These are phyloP conservation scores for Orbilia blumenaviensis DNA, from an alignment of 2,329 filamentous ascomycete genomes.

Conservation along the genomic window DNA sequence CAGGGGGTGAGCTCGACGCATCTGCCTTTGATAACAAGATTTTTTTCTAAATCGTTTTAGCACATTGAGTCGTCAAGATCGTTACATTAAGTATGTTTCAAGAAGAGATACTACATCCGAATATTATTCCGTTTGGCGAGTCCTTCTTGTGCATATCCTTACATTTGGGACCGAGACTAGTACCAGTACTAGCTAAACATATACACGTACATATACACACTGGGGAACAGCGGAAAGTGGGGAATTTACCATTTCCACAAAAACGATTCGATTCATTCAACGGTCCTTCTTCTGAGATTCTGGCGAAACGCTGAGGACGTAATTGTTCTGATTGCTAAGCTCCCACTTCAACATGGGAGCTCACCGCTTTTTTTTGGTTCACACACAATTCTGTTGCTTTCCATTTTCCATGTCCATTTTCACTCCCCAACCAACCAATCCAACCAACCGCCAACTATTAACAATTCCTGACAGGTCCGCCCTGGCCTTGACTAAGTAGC, in stretches of 20 bases:
- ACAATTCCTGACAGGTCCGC: background rate
- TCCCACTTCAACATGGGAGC: background rate
- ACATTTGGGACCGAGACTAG: no score
- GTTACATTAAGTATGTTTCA: conserved; percentile 3
- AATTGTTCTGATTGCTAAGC: conserved; percentile 2
- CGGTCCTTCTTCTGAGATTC: background rate
- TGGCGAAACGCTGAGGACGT: background rate
- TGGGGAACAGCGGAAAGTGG: conserved; percentile 15
- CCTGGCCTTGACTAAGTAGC: no score
- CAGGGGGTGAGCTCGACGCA: conserved; percentile 4
- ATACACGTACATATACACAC: no score
- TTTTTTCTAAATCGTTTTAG: background rate
- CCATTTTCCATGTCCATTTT: no score
- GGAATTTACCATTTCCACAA: background rate
- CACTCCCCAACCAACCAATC: conserved; percentile 1
- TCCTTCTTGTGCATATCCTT: no score
- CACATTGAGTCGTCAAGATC: no score
- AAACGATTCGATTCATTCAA: background rate
- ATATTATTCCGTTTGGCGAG: conserved; percentile 11
- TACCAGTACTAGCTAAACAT: no score
- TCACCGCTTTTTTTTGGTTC: no score
- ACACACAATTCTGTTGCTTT: no score
- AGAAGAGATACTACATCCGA: conserved; percentile 5
- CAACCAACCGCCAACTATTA: conserved; percentile 10
- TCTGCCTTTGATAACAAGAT: conserved; percentile 3